These are phyloP conservation scores for Oemleria cerasiformis DNA, from an alignment of 306 rosid genomes.

Conservation along the genomic window DNA sequence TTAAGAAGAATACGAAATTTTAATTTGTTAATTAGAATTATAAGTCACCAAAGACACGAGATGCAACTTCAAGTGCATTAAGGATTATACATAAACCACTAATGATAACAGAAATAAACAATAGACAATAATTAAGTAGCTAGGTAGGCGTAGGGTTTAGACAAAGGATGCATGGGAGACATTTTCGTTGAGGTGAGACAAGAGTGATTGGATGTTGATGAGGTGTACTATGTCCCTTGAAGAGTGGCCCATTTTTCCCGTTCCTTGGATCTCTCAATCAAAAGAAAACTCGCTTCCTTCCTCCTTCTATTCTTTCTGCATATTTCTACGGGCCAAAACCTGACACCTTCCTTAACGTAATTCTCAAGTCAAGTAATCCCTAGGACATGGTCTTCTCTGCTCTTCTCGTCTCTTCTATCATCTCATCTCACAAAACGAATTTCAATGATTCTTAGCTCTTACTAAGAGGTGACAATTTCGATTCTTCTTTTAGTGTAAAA, in stretches of 20 bases:
- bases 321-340: not conserved
- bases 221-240: constrained; percentile 21
- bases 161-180: not conserved
- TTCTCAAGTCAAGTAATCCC: constrained; percentile 36
- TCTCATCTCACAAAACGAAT: not conserved
- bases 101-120: no score
- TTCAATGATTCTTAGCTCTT: not conserved
- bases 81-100: no score
- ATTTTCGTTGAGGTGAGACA: not conserved
- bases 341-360: constrained; percentile 28
- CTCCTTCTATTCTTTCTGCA: not conserved
- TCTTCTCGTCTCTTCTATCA: constrained; percentile 3
- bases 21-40: no score
- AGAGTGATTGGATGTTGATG: constrained; percentile 5
- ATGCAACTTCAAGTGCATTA: no score
- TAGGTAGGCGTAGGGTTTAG: no score
- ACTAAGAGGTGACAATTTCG: no score
- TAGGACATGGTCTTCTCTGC: constrained; percentile 10
- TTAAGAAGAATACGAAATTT: no score
- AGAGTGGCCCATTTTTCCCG: constrained; percentile 24
- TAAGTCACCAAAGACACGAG: no score
- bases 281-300: not conserved
- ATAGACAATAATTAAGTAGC: no score
- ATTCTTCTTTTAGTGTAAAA: no score
- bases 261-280: constrained; percentile 37